Base-by-base conservation (phyloP, 2,329 filamentous ascomycete species). In the Fusarium albosuccineum region DNA sequence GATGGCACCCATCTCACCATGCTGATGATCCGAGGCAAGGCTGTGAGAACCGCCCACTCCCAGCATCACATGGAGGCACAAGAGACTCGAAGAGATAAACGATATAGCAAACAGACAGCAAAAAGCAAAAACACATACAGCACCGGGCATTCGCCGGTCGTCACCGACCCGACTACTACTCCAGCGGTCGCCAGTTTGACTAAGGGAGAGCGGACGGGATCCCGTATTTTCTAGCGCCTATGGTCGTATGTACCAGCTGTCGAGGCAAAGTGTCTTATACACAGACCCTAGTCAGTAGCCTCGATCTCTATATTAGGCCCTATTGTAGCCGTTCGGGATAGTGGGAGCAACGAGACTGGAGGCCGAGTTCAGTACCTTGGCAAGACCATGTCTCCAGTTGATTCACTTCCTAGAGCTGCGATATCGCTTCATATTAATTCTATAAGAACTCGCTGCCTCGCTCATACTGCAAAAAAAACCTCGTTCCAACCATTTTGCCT, bases 401-500 rank as follows among this genome's bases (percentile, higher is more conserved):
- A 36, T 10, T 53, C 33, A 7, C 13, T 11, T 26, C 41, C 48
- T 22, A 22, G 37, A 6, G 6, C 37, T 53, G 37, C 46, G 39
- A 56, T 30, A 30, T 26, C 37, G 42, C 58, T 53, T 52, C 30
- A 26, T 26, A 66, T 66, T 69, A 60, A 27, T 33, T 63, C 57
- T 56, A 67, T 34, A 40, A 46, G 34, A 48, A 51, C 37, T 49
- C 22, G 50, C 34, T 46, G n/a, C 16, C 33, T 34, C 58, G 45
- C 42, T 22, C 17, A n/a, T 27, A 14, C 22, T 42, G 39, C 22
- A 22, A 22, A 33, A 46, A 58, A 37, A 30, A 49, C 36, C 44
- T 33, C 57, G 44, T 33, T 44, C 51, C 57, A 42, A 37, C 55
- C 63, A 53, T 64, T 69, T 62, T 64, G 68, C 58, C 50, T 70